Evolutionary conservation across 2,329 filamentous ascomycete species (phyloP).

Genomic region (Calycina marina): DNA sequence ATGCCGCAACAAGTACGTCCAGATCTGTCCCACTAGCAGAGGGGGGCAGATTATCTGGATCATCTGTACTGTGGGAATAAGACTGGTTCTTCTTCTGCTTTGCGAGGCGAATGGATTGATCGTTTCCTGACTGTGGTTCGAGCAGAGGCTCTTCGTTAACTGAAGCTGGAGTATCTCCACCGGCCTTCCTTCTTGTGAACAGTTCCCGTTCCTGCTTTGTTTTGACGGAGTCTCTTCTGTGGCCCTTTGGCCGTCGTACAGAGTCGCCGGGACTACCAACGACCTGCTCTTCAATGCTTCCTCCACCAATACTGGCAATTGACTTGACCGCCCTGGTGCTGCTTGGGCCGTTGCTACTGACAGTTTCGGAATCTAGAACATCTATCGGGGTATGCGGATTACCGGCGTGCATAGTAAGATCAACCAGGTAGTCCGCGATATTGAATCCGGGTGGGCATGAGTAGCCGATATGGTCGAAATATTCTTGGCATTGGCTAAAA

Average conservation of each 20-base stretch:
- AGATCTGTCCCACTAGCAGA: slow-evolving; percentile 58
- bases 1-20: slow-evolving; percentile 65
- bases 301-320: slow-evolving; percentile 67
- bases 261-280: slow-evolving; percentile 43
- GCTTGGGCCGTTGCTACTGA: slow-evolving; percentile 60
- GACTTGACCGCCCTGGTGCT: slow-evolving; percentile 84
- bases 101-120: slow-evolving; percentile 45
- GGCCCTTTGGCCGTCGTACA: slow-evolving; percentile 48
- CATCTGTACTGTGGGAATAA: slow-evolving; percentile 50
- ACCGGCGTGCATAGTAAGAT: slow-evolving; percentile 92
- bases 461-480: slow-evolving; percentile 87
- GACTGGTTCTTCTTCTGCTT: slow-evolving; percentile 35
- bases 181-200: slow-evolving; percentile 66
- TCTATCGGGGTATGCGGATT: slow-evolving; percentile 37
- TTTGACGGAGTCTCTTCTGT: slow-evolving; percentile 67
- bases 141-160: slow-evolving; percentile 41
- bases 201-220: slow-evolving; percentile 80
- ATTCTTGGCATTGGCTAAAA: slow-evolving; percentile 74
- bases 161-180: slow-evolving; percentile 47
- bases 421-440: slow-evolving; percentile 94
- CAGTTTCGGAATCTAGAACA: slow-evolving; percentile 48
- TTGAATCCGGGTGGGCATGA: slow-evolving; percentile 93
- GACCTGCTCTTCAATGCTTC: slow-evolving; percentile 44
- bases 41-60: slow-evolving; percentile 48
- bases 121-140: slow-evolving; percentile 30